Percentiles rank a stretch among this genome's conserved stretches.
Evolutionary conservation across 441 rosid genomes (phyloP).

Genomic region (Populus hybrid): DNA sequence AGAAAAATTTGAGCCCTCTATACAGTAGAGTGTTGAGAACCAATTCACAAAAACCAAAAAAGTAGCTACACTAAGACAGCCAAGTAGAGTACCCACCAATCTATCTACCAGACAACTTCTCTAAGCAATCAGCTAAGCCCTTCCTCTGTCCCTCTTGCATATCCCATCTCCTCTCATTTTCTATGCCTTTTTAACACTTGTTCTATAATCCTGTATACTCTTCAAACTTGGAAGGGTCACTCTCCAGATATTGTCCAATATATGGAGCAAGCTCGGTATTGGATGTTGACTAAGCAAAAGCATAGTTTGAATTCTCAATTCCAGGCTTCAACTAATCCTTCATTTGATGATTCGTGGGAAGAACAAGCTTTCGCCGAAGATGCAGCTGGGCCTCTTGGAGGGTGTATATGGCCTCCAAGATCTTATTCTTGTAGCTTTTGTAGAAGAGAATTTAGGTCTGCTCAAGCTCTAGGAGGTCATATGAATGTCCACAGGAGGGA

Average conservation of each 20-base stretch:
- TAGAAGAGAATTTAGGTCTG: constrained; percentile 85
- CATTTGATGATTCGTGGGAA: constrained; percentile 80
- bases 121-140: constrained; percentile 16
- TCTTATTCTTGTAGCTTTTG: constrained; percentile 96
- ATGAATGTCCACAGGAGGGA: constrained; percentile 99
- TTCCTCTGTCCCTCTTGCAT: constrained; percentile 8
- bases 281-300: constrained; percentile 52
- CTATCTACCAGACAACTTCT: constrained; percentile 20
- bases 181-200: background rate
- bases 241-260: background rate
- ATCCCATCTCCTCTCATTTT: constrained; percentile 1
- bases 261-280: constrained; percentile 46
- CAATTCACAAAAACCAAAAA: constrained; percentile 25
- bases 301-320: constrained; percentile 32
- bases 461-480: constrained; percentile 98
- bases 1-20: constrained; percentile 2
- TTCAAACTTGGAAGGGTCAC: constrained; percentile 7
- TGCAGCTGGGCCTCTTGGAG: constrained; percentile 69
- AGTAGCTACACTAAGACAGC: constrained; percentile 26
- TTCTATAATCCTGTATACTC: background rate
- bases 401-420: constrained; percentile 95
- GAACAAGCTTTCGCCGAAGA: constrained; percentile 95
- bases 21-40: constrained; percentile 17
- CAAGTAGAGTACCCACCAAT: constrained; percentile 36
- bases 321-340: constrained; percentile 17